Percentiles rank a stretch among this genome's conserved stretches.
phyloP scores from a whole-genome alignment of 257 asterid genomes.

The Ilex asprella region DNA sequence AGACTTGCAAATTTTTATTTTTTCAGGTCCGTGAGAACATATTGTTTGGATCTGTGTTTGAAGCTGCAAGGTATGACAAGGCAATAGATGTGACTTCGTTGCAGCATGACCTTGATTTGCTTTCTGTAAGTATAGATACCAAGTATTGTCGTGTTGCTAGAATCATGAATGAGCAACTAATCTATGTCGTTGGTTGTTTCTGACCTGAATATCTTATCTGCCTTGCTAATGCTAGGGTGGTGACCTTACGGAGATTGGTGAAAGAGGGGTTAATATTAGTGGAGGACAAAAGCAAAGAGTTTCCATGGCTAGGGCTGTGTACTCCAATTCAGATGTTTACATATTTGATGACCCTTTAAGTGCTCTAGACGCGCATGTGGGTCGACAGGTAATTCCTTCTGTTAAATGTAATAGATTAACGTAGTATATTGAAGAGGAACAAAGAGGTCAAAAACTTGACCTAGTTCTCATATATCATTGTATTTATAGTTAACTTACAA shows the following conservation, averaged over 20 bases:
- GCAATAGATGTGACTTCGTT: slow-evolving; percentile 72
- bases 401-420: too few relatives aligned
- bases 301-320: slow-evolving; percentile 92
- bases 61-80: slow-evolving; percentile 55
- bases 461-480: too few relatives aligned
- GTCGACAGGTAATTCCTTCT: slow-evolving; percentile 58
- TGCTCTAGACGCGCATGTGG: slow-evolving; percentile 88
- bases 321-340: slow-evolving; percentile 78
- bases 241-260: slow-evolving; percentile 94
- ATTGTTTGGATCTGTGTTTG: slow-evolving; percentile 67
- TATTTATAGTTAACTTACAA: too few relatives aligned
- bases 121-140: slow-evolving; percentile 37
- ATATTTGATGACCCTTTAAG: slow-evolving; percentile 88
- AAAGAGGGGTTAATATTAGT: slow-evolving; percentile 88
- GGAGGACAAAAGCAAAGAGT: slow-evolving; percentile 97
- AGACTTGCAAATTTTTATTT: not conserved
- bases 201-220: slow-evolving; percentile 10
- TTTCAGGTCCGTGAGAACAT: slow-evolving; percentile 79
- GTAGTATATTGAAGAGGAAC: too few relatives aligned
- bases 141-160: not conserved
- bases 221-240: slow-evolving; percentile 47
- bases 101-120: slow-evolving; percentile 70
- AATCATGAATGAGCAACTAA: not conserved
- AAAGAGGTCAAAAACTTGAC: too few relatives aligned
- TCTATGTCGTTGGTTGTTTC: not conserved